Evolutionary conservation across 208 protist genomes (phyloP).

Genomic region (Leishmania tarentolae): DNA sequence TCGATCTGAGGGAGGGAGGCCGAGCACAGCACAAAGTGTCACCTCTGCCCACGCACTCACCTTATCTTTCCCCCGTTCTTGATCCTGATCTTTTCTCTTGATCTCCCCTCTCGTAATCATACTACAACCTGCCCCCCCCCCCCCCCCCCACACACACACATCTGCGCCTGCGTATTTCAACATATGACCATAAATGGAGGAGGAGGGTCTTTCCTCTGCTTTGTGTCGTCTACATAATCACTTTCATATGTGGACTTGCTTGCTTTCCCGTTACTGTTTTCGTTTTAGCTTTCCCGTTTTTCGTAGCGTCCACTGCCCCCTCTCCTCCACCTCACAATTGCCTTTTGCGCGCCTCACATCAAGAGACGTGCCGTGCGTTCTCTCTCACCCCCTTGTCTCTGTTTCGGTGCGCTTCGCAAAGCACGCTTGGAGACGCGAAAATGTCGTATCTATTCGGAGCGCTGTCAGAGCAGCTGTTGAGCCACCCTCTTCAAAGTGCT

Average conservation of each 20-base stretch:
- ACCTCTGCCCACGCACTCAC: neutral
- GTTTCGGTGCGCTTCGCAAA: neutral
- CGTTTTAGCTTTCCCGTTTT: neutral
- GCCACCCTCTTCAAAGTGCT: conserved; percentile 69
- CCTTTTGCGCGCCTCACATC: neutral
- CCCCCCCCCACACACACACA: too few species aligned
- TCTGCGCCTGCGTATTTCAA: neutral
- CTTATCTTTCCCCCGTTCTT: neutral
- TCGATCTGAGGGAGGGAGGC: neutral
- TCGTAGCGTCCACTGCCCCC: neutral
- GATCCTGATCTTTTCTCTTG: neutral
- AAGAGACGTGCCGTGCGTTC: too few species aligned
- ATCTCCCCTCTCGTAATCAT: neutral
- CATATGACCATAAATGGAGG: neutral
- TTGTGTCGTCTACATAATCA: neutral
- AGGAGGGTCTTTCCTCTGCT: neutral
- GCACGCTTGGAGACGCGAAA: neutral
- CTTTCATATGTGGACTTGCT: neutral
- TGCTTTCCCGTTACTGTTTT: neutral
- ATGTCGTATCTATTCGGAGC: conserved; percentile 14
- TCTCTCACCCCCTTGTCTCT: neutral
- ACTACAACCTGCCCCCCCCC: too few species aligned
- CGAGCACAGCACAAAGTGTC: neutral
- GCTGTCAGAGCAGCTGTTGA: conserved; percentile 42
- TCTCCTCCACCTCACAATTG: neutral